These are phyloP conservation scores for Aspergillus sclerotialis DNA, from an alignment of 2,329 filamentous ascomycete species.

Conservation along the genomic window DNA sequence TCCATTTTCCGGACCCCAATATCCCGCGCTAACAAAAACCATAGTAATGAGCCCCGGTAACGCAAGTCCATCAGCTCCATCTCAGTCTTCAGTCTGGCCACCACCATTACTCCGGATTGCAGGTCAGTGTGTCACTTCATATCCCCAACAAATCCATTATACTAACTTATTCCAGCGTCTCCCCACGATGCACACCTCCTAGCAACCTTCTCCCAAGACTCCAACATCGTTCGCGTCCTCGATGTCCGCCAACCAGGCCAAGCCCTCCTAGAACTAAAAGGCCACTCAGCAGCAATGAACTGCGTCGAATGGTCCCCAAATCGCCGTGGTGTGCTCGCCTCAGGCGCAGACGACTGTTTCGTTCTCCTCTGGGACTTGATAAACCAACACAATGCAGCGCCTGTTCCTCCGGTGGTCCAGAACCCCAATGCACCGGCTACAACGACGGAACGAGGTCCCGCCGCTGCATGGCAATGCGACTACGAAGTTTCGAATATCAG, in stretches of 20 bases:
- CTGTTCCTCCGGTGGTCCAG: conserved; percentile 32
- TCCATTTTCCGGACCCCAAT: too few relatives aligned
- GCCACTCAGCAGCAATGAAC: conserved; percentile 78
- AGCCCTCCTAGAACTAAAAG: conserved; percentile 84
- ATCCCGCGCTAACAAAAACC: conserved; percentile 1
- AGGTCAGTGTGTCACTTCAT: conserved; percentile 26
- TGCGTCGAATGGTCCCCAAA: conserved; percentile 93
- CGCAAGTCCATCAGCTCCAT: conserved; percentile 65
- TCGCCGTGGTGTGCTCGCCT: conserved; percentile 79
- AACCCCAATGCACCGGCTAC: conserved; percentile 19
- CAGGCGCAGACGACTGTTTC: conserved; percentile 83
- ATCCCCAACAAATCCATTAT: not conserved
- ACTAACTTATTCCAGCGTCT: conserved; percentile 52
- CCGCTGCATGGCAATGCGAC: conserved; percentile 40
- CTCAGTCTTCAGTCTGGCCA: conserved; percentile 49
- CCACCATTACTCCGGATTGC: conserved; percentile 45
- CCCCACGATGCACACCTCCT: conserved; percentile 93
- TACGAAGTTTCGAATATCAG: conserved; percentile 43
- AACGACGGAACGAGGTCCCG: conserved; percentile 37
- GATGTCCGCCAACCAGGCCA: conserved; percentile 95
- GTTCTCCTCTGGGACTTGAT: conserved; percentile 93
- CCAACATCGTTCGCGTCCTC: conserved; percentile 83
- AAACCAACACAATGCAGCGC: conserved; percentile 52
- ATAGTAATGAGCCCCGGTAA: conserved; percentile 44
- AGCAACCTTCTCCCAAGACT: conserved; percentile 94